Conservation (phyloP, 2,329 filamentous ascomycete species). For the Cercospora canescens region DNA sequence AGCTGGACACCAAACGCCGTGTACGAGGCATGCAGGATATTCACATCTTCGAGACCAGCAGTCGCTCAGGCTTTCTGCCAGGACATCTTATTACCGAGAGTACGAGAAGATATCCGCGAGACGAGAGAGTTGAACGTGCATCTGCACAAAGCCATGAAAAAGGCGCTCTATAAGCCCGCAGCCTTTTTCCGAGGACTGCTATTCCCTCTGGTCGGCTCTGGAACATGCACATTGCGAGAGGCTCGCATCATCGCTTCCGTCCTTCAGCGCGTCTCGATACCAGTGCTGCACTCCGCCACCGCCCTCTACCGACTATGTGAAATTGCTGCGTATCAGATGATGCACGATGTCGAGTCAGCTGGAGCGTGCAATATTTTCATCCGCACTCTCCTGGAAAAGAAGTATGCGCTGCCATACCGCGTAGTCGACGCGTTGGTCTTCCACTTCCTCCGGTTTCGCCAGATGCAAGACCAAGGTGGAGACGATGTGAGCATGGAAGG, state of each 20-base stretch:
- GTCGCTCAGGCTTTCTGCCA: constrained; percentile 84
- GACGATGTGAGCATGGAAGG: constrained; percentile 59
- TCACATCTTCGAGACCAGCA: constrained; percentile 78
- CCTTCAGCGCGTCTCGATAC: constrained; percentile 79
- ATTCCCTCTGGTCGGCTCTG: constrained; percentile 81
- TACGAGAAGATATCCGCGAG: constrained; percentile 93
- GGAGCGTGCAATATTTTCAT: constrained; percentile 96
- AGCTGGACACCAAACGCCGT: constrained; percentile 76
- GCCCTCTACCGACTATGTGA: constrained; percentile 91
- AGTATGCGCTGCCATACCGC: constrained; percentile 92
- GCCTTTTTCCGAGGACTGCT: constrained; percentile 97
- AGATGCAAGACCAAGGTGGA: constrained; percentile 60
- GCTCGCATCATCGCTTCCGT: constrained; percentile 89
- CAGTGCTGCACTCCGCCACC: constrained; percentile 87
- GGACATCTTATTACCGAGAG: constrained; percentile 80
- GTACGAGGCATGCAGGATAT: constrained; percentile 89
- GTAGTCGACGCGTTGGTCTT: constrained; percentile 94
- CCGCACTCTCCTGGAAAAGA: constrained; percentile 89
- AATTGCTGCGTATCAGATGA: constrained; percentile 87
- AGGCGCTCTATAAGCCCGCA: constrained; percentile 87
- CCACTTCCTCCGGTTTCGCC: constrained; percentile 89
- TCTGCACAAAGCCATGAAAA: constrained; percentile 91
- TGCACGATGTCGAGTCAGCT: constrained; percentile 78
- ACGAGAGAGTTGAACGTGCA: constrained; percentile 95
- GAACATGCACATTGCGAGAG: constrained; percentile 88